Percentiles rank a stretch among this genome's conserved stretches.
These are phyloP conservation scores for Globisporangium takayamanum DNA, from an alignment of 352 stramenopile species.

Conservation along the genomic window DNA sequence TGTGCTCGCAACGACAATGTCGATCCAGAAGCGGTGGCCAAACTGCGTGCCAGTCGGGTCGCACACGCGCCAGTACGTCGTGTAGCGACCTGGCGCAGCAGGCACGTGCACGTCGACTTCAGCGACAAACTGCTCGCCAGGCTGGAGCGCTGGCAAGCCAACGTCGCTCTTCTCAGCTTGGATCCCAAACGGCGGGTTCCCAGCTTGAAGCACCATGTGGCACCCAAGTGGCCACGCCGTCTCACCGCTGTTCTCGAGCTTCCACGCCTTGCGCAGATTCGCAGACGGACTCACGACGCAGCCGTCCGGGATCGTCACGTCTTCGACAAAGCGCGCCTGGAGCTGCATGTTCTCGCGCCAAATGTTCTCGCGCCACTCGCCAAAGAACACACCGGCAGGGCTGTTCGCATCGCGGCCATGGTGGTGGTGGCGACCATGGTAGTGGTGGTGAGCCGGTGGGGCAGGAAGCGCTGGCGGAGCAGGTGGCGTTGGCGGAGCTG, in stretches of 20 bases:
- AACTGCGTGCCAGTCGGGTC: conserved; percentile 73
- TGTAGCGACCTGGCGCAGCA: conserved; percentile 53
- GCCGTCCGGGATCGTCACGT: conserved; percentile 74
- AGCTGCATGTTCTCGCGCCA: conserved; percentile 17
- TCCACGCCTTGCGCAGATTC: conserved; percentile 66
- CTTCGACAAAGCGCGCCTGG: conserved; percentile 55
- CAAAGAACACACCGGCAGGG: not conserved
- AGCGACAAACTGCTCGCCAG: conserved; percentile 27
- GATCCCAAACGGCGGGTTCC: conserved; percentile 28
- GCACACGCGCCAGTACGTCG: conserved; percentile 82
- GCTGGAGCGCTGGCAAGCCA: conserved; percentile 22
- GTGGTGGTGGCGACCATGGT: not conserved
- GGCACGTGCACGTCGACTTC: conserved; percentile 28
- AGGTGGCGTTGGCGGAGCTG: too few species aligned
- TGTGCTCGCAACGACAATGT: conserved; percentile 57
- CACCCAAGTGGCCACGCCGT: conserved; percentile 46
- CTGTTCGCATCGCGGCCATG: conserved; percentile 5
- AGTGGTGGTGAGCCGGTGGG: too few species aligned
- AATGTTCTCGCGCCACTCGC: not conserved
- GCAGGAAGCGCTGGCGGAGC: too few species aligned
- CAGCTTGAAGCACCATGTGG: conserved; percentile 30
- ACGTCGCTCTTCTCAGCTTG: conserved; percentile 22
- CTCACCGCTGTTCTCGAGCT: conserved; percentile 60
- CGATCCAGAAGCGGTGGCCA: conserved; percentile 84
- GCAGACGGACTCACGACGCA: conserved; percentile 46